Conservation (phyloP, 148 eudicot genomes). For the Rhododendron vialii region DNA sequence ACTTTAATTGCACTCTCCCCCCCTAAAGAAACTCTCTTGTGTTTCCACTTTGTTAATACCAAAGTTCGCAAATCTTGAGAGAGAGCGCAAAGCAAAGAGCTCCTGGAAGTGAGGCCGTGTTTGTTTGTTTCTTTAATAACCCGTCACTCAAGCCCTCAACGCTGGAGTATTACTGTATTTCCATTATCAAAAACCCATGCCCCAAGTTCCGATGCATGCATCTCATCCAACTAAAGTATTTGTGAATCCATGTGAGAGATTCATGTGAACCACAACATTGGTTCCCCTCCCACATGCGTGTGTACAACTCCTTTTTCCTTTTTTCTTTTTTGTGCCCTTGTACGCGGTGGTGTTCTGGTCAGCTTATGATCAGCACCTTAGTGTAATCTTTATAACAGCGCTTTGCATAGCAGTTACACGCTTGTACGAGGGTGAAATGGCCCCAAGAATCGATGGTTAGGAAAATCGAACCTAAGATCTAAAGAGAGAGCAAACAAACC, state of each 20-base stretch:
- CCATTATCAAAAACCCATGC: background rate
- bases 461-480: too few species aligned
- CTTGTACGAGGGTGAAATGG: too few species aligned
- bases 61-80: constrained; percentile 22
- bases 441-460: too few species aligned
- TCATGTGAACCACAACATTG: constrained; percentile 12
- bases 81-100: constrained; percentile 13
- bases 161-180: background rate
- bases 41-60: constrained; percentile 12
- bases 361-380: background rate
- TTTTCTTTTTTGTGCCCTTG: too few species aligned
- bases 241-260: background rate
- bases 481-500: too few species aligned
- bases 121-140: constrained; percentile 10
- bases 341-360: background rate
- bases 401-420: too few species aligned
- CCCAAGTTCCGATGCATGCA: constrained; percentile 1
- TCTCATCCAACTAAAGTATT: background rate
- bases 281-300: background rate
- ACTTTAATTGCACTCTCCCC: background rate
- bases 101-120: constrained; percentile 3
- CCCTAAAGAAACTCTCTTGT: constrained; percentile 3
- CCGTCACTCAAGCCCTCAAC: constrained; percentile 6
- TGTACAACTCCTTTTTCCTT: background rate
- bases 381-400: too few species aligned